Conservation (phyloP, 495 filamentous ascomycete genomes). For the Lasiosphaeriaceae sp. region DNA sequence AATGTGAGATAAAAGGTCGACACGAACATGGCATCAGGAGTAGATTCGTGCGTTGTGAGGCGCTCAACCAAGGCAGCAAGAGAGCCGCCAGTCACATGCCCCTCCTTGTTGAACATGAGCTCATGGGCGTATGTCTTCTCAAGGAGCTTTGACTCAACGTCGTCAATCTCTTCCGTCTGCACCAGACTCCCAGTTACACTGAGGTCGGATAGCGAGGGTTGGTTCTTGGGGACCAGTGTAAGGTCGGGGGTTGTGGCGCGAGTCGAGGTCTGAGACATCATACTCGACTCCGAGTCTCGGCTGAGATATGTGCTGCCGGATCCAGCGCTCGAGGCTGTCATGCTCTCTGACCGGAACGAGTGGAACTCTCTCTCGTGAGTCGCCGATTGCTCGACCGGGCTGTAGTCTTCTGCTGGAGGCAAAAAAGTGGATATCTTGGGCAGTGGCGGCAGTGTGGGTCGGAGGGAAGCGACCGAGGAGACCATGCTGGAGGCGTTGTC, state of each 20-base stretch:
- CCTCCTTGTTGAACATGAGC: constrained; percentile 87
- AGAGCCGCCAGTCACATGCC: constrained; percentile 89
- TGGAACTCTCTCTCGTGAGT: constrained; percentile 43
- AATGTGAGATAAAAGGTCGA: constrained; percentile 97
- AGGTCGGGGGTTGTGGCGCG: constrained; percentile 84
- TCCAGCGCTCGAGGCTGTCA: constrained; percentile 50
- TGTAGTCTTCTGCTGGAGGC: constrained; percentile 41
- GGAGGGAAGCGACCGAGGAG: constrained; percentile 39
- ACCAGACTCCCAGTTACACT: constrained; percentile 56
- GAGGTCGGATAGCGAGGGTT: constrained; percentile 51
- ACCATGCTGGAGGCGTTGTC: constrained; percentile 30
- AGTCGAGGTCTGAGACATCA: constrained; percentile 78
- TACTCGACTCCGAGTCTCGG: constrained; percentile 78
- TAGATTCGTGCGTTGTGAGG: constrained; percentile 88
- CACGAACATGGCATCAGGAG: constrained; percentile 89
- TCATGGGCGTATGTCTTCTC: constrained; percentile 89
- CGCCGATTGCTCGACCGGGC: constrained; percentile 40
- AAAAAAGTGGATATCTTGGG: constrained; percentile 49
- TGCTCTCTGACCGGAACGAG: constrained; percentile 46
- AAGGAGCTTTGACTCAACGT: constrained; percentile 73
- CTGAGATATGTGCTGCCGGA: constrained; percentile 71
- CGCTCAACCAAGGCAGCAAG: constrained; percentile 88
- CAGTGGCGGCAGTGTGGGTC: constrained; percentile 38
- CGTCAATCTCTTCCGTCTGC: constrained; percentile 68
- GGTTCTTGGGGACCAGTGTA: constrained; percentile 37